A percentile compares a stretch with the other conserved stretches of the same genome.
Evolutionary conservation across 306 rosid genomes (phyloP).

Genomic region (Quercus parvula): DNA sequence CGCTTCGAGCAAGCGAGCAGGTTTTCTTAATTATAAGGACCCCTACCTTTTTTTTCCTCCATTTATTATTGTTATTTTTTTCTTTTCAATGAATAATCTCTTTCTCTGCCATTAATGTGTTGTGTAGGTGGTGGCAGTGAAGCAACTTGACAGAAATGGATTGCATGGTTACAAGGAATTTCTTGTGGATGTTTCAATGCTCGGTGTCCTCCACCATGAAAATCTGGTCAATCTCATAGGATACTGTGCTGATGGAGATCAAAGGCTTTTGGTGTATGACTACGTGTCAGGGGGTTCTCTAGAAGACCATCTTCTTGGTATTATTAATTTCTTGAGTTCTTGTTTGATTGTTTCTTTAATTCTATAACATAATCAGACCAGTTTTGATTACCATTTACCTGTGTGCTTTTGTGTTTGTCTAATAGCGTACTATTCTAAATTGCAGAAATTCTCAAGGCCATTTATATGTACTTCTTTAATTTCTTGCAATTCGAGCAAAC

Average conservation of each 20-base stretch:
- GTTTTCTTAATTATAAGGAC: constrained; percentile 19
- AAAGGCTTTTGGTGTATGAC: constrained; percentile 84
- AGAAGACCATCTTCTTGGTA: constrained; percentile 69
- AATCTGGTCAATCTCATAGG: constrained; percentile 75
- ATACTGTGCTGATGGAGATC: constrained; percentile 96
- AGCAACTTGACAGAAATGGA: constrained; percentile 89
- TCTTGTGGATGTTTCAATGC: constrained; percentile 56
- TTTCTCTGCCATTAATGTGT: neutral
- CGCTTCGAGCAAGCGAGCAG: constrained; percentile 63
- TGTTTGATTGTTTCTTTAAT: neutral
- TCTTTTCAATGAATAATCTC: neutral
- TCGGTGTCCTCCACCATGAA: constrained; percentile 67
- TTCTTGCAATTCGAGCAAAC: neutral
- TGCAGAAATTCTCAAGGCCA: neutral
- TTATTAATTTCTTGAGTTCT: neutral
- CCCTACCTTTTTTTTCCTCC: neutral
- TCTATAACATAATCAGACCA: neutral
- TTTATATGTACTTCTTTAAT: neutral
- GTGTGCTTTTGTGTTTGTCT: too few species aligned
- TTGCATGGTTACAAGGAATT: constrained; percentile 72
- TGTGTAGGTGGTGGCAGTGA: constrained; percentile 81
- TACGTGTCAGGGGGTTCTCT: constrained; percentile 59
- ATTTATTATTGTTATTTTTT: neutral
- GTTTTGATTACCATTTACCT: too few species aligned
- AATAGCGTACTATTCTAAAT: too few species aligned